Evolutionary conservation across 1,284 basidiomycete genomes (phyloP).

Genomic region (Boletellus deceptivus): DNA sequence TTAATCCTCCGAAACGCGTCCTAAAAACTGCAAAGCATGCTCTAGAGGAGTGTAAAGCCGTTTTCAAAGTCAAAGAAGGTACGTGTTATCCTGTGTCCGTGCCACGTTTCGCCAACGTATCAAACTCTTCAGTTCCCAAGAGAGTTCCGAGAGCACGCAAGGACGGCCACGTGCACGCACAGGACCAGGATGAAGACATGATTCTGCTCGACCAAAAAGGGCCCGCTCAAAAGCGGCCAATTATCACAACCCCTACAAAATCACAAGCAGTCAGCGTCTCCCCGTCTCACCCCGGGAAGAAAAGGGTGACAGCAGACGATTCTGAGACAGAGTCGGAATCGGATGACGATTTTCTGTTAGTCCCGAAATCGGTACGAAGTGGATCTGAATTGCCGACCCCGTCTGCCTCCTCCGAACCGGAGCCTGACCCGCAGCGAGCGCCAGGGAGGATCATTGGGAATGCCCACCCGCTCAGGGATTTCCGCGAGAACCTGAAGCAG

Average conservation of each 20-base stretch:
- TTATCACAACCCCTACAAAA: background rate
- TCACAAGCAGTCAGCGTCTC: slow-evolving; percentile 5
- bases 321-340: slow-evolving; percentile 48
- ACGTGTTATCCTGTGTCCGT: slow-evolving; percentile 12
- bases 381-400: slow-evolving; percentile 43
- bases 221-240: slow-evolving; percentile 23
- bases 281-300: slow-evolving; percentile 24
- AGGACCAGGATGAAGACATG: slow-evolving; percentile 60
- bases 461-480: slow-evolving; percentile 73
- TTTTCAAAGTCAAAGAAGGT: slow-evolving; percentile 77
- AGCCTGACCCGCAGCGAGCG: slow-evolving; percentile 41
- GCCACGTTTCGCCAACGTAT: slow-evolving; percentile 3
- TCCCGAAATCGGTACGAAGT: slow-evolving; percentile 17
- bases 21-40: slow-evolving; percentile 57
- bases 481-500: slow-evolving; percentile 61
- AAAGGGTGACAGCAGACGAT: slow-evolving; percentile 30
- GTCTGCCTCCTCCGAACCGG: slow-evolving; percentile 46
- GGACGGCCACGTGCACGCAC: slow-evolving; percentile 57
- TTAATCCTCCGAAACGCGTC: slow-evolving; percentile 72
- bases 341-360: slow-evolving; percentile 35
- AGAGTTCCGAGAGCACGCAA: slow-evolving; percentile 49
- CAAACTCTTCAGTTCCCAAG: slow-evolving; percentile 51
- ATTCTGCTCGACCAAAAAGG: slow-evolving; percentile 59
- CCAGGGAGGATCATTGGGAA: slow-evolving; percentile 70
- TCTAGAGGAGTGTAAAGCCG: slow-evolving; percentile 59